These are phyloP conservation scores for Clarireedia hainanense DNA, from an alignment of 2,329 filamentous ascomycete genomes.

Conservation along the genomic window DNA sequence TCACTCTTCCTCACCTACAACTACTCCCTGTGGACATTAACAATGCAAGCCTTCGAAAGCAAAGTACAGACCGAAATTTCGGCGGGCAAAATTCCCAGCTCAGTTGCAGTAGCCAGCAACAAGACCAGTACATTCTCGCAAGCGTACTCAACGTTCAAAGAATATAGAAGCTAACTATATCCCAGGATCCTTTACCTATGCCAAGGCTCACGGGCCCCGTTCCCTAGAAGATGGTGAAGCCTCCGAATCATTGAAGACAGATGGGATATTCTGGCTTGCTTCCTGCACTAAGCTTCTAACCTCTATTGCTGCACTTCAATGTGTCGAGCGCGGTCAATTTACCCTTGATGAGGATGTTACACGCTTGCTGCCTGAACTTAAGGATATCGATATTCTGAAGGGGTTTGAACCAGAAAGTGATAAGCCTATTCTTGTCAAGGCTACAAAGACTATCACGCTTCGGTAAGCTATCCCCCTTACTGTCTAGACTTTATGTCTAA, in stretches of 20 bases:
- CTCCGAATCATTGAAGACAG: constrained; percentile 49
- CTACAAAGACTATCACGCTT: constrained; percentile 22
- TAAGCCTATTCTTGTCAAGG: constrained; percentile 15
- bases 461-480: constrained; percentile 12
- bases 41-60: not conserved
- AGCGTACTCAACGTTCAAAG: not conserved
- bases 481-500: not conserved
- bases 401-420: constrained; percentile 18
- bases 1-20: not conserved
- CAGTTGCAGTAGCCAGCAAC: constrained; percentile 14
- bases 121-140: constrained; percentile 9
- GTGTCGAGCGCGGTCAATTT: constrained; percentile 44
- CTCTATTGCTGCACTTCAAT: constrained; percentile 45
- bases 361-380: constrained; percentile 20
- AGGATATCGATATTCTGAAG: constrained; percentile 22
- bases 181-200: constrained; percentile 31
- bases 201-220: constrained; percentile 29
- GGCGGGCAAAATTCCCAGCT: constrained; percentile 14
- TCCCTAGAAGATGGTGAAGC: constrained; percentile 41
- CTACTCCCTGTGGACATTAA: not conserved
- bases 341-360: constrained; percentile 38
- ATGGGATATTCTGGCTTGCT: constrained; percentile 53
- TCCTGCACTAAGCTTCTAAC: constrained; percentile 50
- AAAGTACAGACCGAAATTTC: not conserved
- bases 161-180: not conserved